phyloP scores from a whole-genome alignment of 202 grass and related monocot species.

The Digitaria exilis region DNA sequence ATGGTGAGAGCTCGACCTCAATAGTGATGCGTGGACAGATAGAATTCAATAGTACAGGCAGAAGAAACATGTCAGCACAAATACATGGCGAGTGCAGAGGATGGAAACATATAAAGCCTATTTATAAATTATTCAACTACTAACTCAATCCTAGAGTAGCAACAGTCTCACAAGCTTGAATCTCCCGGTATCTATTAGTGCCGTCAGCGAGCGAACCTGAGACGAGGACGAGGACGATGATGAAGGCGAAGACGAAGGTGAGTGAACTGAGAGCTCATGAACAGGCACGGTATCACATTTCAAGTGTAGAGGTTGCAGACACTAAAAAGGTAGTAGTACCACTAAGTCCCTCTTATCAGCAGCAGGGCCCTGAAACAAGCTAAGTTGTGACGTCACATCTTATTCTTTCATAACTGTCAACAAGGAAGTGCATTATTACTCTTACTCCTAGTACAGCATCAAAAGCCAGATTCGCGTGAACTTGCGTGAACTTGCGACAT shows the following conservation, averaged over 20 bases:
- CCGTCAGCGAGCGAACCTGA: background rate
- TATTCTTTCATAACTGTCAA: slow-evolving; percentile 52
- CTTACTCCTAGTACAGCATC: slow-evolving; percentile 58
- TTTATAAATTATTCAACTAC: slow-evolving; percentile 36
- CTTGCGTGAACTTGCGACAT: slow-evolving; percentile 53
- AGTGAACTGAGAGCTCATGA: slow-evolving; percentile 18
- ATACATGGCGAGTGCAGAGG: background rate
- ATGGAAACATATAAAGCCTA: slow-evolving; percentile 29
- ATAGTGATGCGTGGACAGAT: background rate
- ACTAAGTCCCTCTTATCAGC: slow-evolving; percentile 48
- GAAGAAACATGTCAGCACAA: background rate
- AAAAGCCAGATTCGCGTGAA: slow-evolving; percentile 51
- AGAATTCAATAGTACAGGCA: slow-evolving; percentile 2
- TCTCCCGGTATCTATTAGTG: slow-evolving; percentile 2
- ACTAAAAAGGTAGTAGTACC: slow-evolving; percentile 46
- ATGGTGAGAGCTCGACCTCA: background rate
- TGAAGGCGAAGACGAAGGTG: slow-evolving; percentile 25
- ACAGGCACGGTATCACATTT: slow-evolving; percentile 26
- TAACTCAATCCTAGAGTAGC: slow-evolving; percentile 8
- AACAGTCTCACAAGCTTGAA: slow-evolving; percentile 32
- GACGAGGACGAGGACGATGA: background rate
- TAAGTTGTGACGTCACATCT: slow-evolving; percentile 55
- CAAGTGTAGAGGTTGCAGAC: slow-evolving; percentile 49
- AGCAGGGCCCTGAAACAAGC: slow-evolving; percentile 66
- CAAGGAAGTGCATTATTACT: slow-evolving; percentile 58